Evolutionary conservation across 805 yeast genomes (phyloP), one percentile per base, ranked within the genome.

Genomic region (Metschnikowia shivogae): DNA sequence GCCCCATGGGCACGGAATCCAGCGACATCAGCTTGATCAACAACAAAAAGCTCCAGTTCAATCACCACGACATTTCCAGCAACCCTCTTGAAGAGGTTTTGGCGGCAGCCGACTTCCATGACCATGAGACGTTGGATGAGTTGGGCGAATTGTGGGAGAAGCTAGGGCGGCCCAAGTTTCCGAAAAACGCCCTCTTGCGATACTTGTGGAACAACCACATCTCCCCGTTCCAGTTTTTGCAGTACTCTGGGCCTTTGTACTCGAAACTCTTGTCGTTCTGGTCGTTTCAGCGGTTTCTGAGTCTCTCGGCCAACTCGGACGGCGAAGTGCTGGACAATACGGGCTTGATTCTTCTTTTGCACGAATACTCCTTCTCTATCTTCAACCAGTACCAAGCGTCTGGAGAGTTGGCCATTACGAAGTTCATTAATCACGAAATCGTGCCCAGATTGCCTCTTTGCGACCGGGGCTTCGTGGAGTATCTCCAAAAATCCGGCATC

Each of bases 1-100:
- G 74, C 50, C 74, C 75, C 4, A 64, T 70, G 73, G 75, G 75
- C 4, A 68, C 75, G 0, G 75, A 70, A 45, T 60, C 73, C 11
- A 68, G 64, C 43, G 53, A 54, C 27, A 46, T 51, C 13, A 68
- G 74, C 46, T 62, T 70, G 49, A 53, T 70, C 24, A 67, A 59
- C 43, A 50, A 60, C 44, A 56, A 56, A 31, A 50, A 57, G 35
- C 60, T 59, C 41, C 70, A 66, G 43, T 60, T 60, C 42, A 65
- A 67, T 44, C 65, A 62, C 44, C 70, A 65, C 41, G 67, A 59
- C 24, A 43, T 46, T 6, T 68, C 67, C 6, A 67, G 65, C 26
- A 62, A 68, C 42, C 74, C 74, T 1, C 58, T 68, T 19, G 48
- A 59, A 33, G 74, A 69, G 47, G 40, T 70, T n/a, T 41, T 54